Evolutionary conservation across 2,329 filamentous ascomycete species (phyloP).

Genomic region (Colletotrichum sp.): DNA sequence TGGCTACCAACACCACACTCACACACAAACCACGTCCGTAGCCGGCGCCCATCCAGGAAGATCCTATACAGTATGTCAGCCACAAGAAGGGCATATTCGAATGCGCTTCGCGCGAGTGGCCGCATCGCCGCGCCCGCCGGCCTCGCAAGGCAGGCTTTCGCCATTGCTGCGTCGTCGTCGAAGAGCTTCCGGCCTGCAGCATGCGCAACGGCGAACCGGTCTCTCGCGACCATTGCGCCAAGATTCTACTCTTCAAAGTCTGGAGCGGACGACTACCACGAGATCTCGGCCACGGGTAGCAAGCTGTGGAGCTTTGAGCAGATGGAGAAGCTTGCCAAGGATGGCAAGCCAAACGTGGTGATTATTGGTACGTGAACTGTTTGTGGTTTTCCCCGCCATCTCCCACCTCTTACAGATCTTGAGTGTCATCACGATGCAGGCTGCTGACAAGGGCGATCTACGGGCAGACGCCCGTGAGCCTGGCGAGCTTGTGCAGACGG

Average conservation of each 20-base stretch:
- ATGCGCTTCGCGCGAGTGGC: neutral
- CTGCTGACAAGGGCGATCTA: neutral
- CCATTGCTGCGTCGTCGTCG: neutral
- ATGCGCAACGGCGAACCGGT: neutral
- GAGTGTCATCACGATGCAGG: neutral
- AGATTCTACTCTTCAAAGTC: conserved; percentile 8
- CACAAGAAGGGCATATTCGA: neutral
- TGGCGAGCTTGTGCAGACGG: conserved; percentile 64
- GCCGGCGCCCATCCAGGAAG: neutral
- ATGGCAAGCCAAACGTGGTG: neutral
- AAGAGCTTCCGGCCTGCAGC: neutral
- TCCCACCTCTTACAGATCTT: neutral
- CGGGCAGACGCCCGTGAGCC: conserved; percentile 74
- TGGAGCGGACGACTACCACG: conserved; percentile 2
- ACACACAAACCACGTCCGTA: neutral
- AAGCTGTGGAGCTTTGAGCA: conserved; percentile 57
- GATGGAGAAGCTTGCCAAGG: conserved; percentile 28
- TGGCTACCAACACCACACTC: neutral
- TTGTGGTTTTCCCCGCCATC: neutral
- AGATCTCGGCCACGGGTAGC: conserved; percentile 25
- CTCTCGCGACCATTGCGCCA: neutral
- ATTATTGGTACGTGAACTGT: conserved; percentile 4
- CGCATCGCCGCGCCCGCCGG: neutral
- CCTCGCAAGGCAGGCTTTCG: neutral
- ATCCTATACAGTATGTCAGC: neutral